Percentiles rank a stretch among this genome's conserved stretches.
phyloP scores from a whole-genome alignment of 2,329 filamentous ascomycete genomes.

The Phaeosphaeriaceae sp. region DNA sequence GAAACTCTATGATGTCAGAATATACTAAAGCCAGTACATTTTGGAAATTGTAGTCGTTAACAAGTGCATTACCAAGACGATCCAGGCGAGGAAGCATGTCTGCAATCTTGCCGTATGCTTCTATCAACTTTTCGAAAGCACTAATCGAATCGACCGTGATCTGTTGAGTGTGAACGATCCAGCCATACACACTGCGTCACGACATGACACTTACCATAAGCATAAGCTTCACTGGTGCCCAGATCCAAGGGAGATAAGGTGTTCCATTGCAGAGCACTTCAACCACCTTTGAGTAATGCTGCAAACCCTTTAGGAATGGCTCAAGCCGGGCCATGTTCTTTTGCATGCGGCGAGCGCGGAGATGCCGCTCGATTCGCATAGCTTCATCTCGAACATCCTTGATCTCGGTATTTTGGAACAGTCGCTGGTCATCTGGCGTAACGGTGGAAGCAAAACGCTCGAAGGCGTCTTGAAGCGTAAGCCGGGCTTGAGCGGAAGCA shows the following conservation, averaged over 20 bases:
- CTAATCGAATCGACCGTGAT: slow-evolving; percentile 42
- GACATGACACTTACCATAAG: slow-evolving; percentile 8
- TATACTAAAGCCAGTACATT: slow-evolving; percentile 53
- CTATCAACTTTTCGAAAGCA: slow-evolving; percentile 53
- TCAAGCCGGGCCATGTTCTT: slow-evolving; percentile 54
- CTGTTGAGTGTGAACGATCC: slow-evolving; percentile 6
- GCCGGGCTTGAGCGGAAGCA: slow-evolving; percentile 9
- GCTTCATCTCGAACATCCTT: slow-evolving; percentile 43
- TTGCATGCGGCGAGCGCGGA: slow-evolving; percentile 47
- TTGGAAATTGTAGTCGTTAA: slow-evolving; percentile 46
- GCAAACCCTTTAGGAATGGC: slow-evolving; percentile 51
- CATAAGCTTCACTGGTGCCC: slow-evolving; percentile 40
- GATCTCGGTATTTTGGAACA: slow-evolving; percentile 35
- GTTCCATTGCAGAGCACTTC: slow-evolving; percentile 57
- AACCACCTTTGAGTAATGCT: slow-evolving; percentile 52
- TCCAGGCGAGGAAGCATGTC: slow-evolving; percentile 49
- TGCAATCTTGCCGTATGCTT: slow-evolving; percentile 51
- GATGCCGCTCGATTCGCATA: slow-evolving; percentile 47
- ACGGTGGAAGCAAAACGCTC: slow-evolving; percentile 17
- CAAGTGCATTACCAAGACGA: slow-evolving; percentile 38
- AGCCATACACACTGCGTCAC: no score
- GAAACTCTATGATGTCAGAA: slow-evolving; percentile 57
- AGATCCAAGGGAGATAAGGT: slow-evolving; percentile 54
- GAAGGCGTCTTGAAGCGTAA: slow-evolving; percentile 15
- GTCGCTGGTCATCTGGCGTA: slow-evolving; percentile 8